Evolutionary conservation across 352 stramenopile genomes (phyloP), one percentile per base, ranked within the genome.

Genomic region (Globisporangium apiculatum): DNA sequence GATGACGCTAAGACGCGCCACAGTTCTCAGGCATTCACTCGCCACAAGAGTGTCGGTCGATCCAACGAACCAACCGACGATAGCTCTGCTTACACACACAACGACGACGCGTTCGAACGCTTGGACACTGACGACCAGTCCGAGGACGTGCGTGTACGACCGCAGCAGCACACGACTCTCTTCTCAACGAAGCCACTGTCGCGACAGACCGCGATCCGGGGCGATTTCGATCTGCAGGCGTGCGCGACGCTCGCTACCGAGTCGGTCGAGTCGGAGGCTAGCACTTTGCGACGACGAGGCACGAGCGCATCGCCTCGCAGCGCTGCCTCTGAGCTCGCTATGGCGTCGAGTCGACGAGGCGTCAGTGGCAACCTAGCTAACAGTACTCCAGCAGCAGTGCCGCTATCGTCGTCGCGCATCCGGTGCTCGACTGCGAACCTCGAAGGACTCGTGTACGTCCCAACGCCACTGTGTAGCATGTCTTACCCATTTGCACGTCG

Each of bases 181-280:
- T 17, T 38, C 7, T 42, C n/a, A 3, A 9, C 12, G 18, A 55
- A 56, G 48, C 40, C 18, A 5, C 51, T 57, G 14, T 78, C 69
- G 24, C 68, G 69, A 2, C 72, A 74, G 5, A 62, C 71, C 9
- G 69, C 67, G 48, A 70, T 77, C 58, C 69, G 69, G 49, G 67
- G 64, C 41, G 67, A 74, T 17, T 51, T 78, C 4, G 57, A 58
- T 5, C 36, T 64, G 36, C 15, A 48, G 17, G 17, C 7, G 38
- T 40, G 51, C 36, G 24, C 6, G 5, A 17, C 42, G 42, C 12
- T 47, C 42, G 42, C 15, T 15, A 17, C 11, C 11, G 12, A 31
- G 24, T 31, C 24, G 2, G 24, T 31, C 24, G 24, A 31, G 24
- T 31, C 5, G 6, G 42, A 47, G 42, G 15, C 6, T 47, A 47